Base-by-base conservation (phyloP, 768 basidiomycete genomes). In the Tricholoma hemisulphureum region DNA sequence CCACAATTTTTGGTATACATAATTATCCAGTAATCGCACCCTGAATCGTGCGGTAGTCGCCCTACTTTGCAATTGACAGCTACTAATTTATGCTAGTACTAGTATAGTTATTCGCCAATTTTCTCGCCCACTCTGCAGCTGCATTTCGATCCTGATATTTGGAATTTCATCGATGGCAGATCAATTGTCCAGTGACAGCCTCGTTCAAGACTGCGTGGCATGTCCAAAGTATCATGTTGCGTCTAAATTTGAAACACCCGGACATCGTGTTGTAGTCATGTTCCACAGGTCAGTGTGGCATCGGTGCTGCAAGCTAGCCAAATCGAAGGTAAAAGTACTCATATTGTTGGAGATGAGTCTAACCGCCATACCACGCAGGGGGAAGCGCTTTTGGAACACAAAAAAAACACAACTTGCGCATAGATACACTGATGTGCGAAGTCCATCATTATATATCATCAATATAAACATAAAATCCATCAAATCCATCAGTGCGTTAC, bases 211-310 rank as follows among this genome's bases (percentile, higher is more conserved):
- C 43, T 11, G 23, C 26, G 46, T 26, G 26, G 46, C 46, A 16
- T n/a, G 26, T 49, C 26, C 6, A 4, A 23, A 46, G 26, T 18
- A 24, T 49, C 14, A 14, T 56, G 11, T 16, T 14, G 45, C 18
- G 26, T 49, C 29, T 51, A 37, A 53, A 29, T 48, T 60, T 56
- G 37, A 51, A 39, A 45, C 18, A 37, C 23, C 32, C 32, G 28
- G 48, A 9, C 57, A 55, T 58, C 59, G 57, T 61, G 62, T 48
- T 32, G 16, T 48, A 32, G 41, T 62, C 58, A 58, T 60, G 62
- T 53, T 28, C 26, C 45, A 46, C 45, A 46, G 14, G 14, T 7
- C 18, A 23, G 46, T 48, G 46, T 28, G 24, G 46, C 46, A 14
- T n/a, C 43, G 1, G 29, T 20, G 29, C 51, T 46, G 29, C 26